These are phyloP conservation scores for Linnemannia schmuckeri DNA, from an alignment of 192 early-diverging fungal genomes.

Conservation along the genomic window DNA sequence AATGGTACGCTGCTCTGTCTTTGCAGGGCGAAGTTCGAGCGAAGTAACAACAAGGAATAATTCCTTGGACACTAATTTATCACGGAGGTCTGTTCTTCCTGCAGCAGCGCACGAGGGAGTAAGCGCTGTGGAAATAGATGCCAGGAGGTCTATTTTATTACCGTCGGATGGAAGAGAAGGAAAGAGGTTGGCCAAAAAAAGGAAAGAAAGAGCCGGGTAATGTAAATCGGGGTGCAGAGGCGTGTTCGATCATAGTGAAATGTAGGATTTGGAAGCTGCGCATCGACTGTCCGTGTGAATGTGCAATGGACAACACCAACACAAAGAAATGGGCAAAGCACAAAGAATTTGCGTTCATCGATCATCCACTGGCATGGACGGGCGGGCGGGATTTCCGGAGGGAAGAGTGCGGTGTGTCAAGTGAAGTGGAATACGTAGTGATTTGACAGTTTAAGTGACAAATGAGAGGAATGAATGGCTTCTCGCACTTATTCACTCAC, in stretches of 20 bases:
- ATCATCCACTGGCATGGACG: no score
- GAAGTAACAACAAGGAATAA: not conserved
- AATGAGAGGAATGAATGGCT: not conserved
- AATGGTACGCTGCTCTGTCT: not conserved
- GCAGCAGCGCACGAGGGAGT: not conserved
- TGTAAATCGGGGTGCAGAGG: not conserved
- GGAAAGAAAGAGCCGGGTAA: not conserved
- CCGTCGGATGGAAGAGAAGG: not conserved
- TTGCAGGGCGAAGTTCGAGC: slow-evolving; percentile 1
- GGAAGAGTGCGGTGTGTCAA: not conserved
- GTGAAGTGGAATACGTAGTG: not conserved
- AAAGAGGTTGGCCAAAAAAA: not conserved
- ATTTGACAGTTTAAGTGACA: not conserved
- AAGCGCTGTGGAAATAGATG: no score
- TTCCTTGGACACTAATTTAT: not conserved
- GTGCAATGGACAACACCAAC: not conserved
- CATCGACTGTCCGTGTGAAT: not conserved
- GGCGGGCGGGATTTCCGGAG: not conserved
- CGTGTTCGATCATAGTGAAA: not conserved
- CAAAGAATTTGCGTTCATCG: not conserved
- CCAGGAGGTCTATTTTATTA: not conserved
- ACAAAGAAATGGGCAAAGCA: not conserved
- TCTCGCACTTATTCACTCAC: no score
- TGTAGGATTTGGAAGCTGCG: not conserved
- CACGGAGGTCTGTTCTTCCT: not conserved